phyloP scores from a whole-genome alignment of 2,329 filamentous ascomycete genomes.

The Neonectria magnoliae region DNA sequence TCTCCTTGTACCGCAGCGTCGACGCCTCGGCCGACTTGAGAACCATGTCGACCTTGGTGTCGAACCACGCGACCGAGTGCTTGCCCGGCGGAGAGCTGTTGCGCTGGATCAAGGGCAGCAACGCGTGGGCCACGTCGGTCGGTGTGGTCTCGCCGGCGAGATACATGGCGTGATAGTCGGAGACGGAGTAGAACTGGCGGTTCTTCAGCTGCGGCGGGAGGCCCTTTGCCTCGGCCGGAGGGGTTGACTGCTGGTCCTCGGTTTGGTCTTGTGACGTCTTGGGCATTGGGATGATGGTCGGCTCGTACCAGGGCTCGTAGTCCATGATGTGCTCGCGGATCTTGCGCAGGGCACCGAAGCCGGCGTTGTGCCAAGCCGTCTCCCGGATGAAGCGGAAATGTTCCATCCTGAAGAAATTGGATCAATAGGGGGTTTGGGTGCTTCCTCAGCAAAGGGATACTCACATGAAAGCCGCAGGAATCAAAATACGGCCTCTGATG shows the following conservation, averaged over 20 bases:
- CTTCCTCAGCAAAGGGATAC: background rate
- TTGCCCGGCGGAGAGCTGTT: slow-evolving; percentile 50
- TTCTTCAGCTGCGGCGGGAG: slow-evolving; percentile 50
- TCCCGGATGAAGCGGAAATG: slow-evolving; percentile 37
- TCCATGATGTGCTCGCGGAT: slow-evolving; percentile 62
- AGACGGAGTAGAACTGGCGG: slow-evolving; percentile 49
- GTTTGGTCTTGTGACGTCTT: slow-evolving; percentile 49
- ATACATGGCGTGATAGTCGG: slow-evolving; percentile 57
- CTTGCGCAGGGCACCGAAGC: slow-evolving; percentile 67
- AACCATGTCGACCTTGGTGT: slow-evolving; percentile 54
- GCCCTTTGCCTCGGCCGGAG: background rate
- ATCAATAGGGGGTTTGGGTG: background rate
- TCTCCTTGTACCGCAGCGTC: slow-evolving; percentile 59
- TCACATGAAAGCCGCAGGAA: slow-evolving; percentile 15
- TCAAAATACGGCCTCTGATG: slow-evolving; percentile 13
- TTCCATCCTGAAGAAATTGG: slow-evolving; percentile 35
- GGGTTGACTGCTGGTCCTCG: slow-evolving; percentile 17
- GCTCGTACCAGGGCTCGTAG: slow-evolving; percentile 59
- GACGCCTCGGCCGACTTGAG: slow-evolving; percentile 56
- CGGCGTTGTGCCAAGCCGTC: slow-evolving; percentile 66
- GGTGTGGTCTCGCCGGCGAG: slow-evolving; percentile 58
- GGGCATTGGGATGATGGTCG: slow-evolving; percentile 48
- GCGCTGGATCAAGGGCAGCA: slow-evolving; percentile 58
- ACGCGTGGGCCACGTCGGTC: slow-evolving; percentile 54
- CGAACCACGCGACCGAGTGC: slow-evolving; percentile 57